Base-by-base conservation (phyloP, 257 asterid species). In the Ajuga chamaepitys region DNA sequence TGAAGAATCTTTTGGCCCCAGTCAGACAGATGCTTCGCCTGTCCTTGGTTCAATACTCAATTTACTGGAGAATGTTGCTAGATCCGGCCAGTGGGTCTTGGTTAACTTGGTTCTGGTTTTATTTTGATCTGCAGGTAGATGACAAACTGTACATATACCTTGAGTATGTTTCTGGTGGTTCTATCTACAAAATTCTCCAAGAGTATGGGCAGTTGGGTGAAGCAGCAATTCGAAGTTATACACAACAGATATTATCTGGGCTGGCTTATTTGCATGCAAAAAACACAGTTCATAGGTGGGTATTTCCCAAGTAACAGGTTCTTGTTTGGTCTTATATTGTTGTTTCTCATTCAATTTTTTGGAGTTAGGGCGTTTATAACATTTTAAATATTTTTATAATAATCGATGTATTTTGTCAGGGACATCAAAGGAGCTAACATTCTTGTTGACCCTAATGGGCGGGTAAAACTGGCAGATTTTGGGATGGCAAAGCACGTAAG, bases 401-500 rank as follows among this genome's bases (percentile, higher is more conserved):
- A 13, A 54, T 24, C 9, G 20, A 47, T 75, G 71, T 65, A 42
- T 68, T 52, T 78, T 41, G 46, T 67, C 77, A 87, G 94, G 76
- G 91, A 84, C 74, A 78, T 88, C 21, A 88, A 85, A 78, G 91
- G 85, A 70, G 91, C 86, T 56, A 83, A 88, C 66, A 85, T 85
- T 74, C 88, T 88, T 45, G 87, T 85, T 35, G 84, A 84, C 70
- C 89, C 87, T 47, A 77, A 76, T 64, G 96, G 96, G 28, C 78
- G 82, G 54, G 82, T 85, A 62, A 83, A 84, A 71, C 71, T 85
- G 80, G 94, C 89, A 35, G 88, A 88, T 73, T 83, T 83, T 60
- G 96, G 96, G 76, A 83, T 88, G 85, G 89, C 91, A 52, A 85
- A 85, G 69, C 88, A 83, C 74, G 89, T 85, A 80, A 56, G 77